Conservation (phyloP, 2,329 filamentous ascomycete species). For the Fusarium compactum region DNA sequence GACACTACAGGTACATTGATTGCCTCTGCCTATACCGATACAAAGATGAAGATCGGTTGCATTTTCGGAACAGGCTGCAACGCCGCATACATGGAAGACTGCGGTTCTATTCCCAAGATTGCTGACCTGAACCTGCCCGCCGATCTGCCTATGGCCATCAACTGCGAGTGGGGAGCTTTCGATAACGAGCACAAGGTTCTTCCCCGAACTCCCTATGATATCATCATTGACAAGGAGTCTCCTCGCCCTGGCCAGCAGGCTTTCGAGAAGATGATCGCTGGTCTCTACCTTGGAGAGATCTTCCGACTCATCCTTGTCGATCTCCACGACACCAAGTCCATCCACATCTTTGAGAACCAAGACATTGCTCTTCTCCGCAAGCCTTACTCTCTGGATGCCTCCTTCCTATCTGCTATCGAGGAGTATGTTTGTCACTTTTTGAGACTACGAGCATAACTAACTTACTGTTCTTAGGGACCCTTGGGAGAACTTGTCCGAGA, state of each 20-base stretch:
- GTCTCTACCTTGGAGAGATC: slow-evolving; percentile 93
- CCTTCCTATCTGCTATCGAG: slow-evolving; percentile 92
- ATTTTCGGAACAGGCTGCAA: slow-evolving; percentile 99
- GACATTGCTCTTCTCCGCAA: slow-evolving; percentile 84
- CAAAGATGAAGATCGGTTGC: slow-evolving; percentile 92
- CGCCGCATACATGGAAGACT: slow-evolving; percentile 97
- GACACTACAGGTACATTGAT: slow-evolving; percentile 98
- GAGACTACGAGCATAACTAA: slow-evolving; percentile 13
- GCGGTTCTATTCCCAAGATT: slow-evolving; percentile 91
- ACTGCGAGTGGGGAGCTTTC: slow-evolving; percentile 97
- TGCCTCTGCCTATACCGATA: slow-evolving; percentile 95
- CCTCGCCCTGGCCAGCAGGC: slow-evolving; percentile 93
- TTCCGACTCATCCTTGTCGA: slow-evolving; percentile 90
- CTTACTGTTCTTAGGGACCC: slow-evolving; percentile 73
- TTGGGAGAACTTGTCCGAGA: slow-evolving; percentile 94
- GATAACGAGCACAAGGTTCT: slow-evolving; percentile 93
- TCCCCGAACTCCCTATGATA: slow-evolving; percentile 86
- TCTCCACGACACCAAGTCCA: slow-evolving; percentile 80
- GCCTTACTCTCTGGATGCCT: slow-evolving; percentile 90
- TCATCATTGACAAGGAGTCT: slow-evolving; percentile 89
- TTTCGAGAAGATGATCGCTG: slow-evolving; percentile 98
- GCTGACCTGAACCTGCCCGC: slow-evolving; percentile 89
- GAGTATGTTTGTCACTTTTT: slow-evolving; percentile 67
- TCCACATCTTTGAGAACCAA: slow-evolving; percentile 84
- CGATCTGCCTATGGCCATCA: slow-evolving; percentile 90